Conservation (phyloP, 495 filamentous ascomycete species). For the Choiromyces venosus region DNA sequence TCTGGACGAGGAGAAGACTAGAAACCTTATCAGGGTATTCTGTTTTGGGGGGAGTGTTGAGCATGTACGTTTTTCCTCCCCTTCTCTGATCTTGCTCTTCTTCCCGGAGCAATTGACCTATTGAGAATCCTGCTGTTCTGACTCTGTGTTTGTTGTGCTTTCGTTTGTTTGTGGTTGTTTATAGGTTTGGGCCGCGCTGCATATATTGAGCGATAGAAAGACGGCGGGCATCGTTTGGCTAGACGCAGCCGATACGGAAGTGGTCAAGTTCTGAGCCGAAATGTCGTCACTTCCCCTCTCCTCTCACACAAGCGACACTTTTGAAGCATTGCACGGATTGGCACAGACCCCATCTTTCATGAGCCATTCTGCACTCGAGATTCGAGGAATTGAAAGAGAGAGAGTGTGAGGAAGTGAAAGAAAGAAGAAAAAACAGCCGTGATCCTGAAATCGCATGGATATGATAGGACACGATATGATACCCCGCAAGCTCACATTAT, state of each 20-base stretch:
- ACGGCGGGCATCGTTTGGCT: constrained; percentile 24
- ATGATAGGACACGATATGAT: neutral
- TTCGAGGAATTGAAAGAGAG: neutral
- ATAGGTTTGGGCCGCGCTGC: constrained; percentile 37
- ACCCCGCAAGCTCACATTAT: neutral
- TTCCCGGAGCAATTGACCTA: neutral
- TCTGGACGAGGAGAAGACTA: constrained; percentile 20
- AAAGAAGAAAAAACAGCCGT: neutral
- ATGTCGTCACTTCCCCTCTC: neutral
- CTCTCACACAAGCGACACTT: neutral
- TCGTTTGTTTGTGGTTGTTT: neutral
- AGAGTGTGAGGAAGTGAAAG: neutral
- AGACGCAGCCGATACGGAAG: constrained; percentile 31
- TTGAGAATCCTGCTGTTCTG: neutral
- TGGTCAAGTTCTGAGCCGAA: constrained; percentile 23
- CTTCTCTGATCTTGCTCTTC: neutral
- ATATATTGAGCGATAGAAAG: constrained; percentile 34
- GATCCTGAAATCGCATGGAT: neutral
- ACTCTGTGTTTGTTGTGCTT: neutral
- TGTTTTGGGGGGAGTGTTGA: constrained; percentile 34
- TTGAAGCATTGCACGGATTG: neutral
- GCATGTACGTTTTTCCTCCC: constrained; percentile 21
- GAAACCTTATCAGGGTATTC: constrained; percentile 30
- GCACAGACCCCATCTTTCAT: neutral
- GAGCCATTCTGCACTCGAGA: neutral